Percentiles rank a stretch among this genome's conserved stretches.
phyloP scores from a whole-genome alignment of 495 filamentous ascomycete genomes.

The Hyaloscypha finlandica region DNA sequence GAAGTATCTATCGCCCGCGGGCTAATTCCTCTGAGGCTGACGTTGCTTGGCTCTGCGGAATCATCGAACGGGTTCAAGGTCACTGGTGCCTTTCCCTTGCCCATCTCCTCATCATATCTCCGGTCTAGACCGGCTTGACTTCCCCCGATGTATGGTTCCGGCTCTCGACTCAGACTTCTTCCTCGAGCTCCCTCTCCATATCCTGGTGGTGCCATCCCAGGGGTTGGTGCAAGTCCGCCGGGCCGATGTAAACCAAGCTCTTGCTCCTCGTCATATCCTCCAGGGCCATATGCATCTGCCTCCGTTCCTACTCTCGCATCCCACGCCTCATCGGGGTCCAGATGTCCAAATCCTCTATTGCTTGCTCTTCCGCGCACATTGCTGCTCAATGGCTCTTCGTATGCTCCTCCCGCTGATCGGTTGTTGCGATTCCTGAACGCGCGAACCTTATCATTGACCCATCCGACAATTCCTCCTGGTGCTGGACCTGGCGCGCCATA shows the following conservation, averaged over 20 bases:
- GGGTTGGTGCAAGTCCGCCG: constrained; percentile 11
- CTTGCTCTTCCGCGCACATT: constrained; percentile 34
- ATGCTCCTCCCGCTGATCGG: constrained; percentile 59
- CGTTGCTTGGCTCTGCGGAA: constrained; percentile 54
- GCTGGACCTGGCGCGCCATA: constrained; percentile 53
- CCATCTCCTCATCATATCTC: constrained; percentile 51
- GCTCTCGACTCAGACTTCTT: constrained; percentile 39
- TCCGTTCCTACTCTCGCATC: constrained; percentile 66
- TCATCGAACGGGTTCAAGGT: constrained; percentile 57
- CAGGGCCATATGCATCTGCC: constrained; percentile 52
- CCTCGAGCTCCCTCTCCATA: constrained; percentile 35
- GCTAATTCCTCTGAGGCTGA: constrained; percentile 58
- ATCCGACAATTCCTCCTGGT: constrained; percentile 58
- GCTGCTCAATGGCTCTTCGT: constrained; percentile 51
- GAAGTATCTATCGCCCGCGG: constrained; percentile 51
- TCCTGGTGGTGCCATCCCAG: constrained; percentile 23
- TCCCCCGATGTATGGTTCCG: constrained; percentile 37
- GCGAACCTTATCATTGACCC: constrained; percentile 54
- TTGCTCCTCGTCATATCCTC: constrained; percentile 63
- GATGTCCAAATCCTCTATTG: constrained; percentile 46
- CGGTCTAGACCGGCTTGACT: constrained; percentile 39
- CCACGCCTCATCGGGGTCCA: constrained; percentile 77
- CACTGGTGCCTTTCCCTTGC: constrained; percentile 24
- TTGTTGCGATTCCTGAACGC: constrained; percentile 53
- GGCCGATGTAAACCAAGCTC: constrained; percentile 49